Evolutionary conservation across 2,329 filamentous ascomycete species (phyloP).

Genomic region (Hypomyces perniciosus): DNA sequence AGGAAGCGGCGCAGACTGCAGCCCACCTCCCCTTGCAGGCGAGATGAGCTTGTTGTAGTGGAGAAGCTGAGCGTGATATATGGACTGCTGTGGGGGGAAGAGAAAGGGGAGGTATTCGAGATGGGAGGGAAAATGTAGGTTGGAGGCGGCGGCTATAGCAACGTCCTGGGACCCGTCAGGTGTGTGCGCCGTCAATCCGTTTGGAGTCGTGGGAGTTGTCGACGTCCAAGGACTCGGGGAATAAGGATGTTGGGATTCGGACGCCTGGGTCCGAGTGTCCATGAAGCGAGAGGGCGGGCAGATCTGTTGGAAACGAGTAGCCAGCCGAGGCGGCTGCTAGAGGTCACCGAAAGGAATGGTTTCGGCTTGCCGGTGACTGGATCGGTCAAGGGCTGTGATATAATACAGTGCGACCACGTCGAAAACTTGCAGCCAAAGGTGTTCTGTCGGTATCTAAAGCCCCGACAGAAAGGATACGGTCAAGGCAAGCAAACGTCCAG

Average conservation of each 20-base stretch:
- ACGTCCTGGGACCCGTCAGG: slow-evolving; percentile 28
- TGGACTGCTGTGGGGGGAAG: slow-evolving; percentile 48
- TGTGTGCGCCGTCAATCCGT: slow-evolving; percentile 22
- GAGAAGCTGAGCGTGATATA: slow-evolving; percentile 57
- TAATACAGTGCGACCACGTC: neutral
- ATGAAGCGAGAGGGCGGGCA: slow-evolving; percentile 27
- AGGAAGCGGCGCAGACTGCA: slow-evolving; percentile 51
- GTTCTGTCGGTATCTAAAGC: neutral
- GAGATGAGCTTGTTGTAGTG: slow-evolving; percentile 62
- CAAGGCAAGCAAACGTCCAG: too few species aligned
- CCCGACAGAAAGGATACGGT: neutral
- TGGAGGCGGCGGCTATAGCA: slow-evolving; percentile 21
- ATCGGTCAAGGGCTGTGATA: slow-evolving; percentile 1
- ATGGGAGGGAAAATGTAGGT: slow-evolving; percentile 34
- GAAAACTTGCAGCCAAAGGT: neutral
- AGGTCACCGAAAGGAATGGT: slow-evolving; percentile 1
- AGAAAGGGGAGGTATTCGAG: slow-evolving; percentile 52
- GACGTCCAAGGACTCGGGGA: slow-evolving; percentile 27
- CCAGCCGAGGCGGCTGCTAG: slow-evolving; percentile 11
- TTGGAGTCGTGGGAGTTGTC: slow-evolving; percentile 21
- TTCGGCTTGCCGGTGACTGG: slow-evolving; percentile 1
- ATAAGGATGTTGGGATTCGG: slow-evolving; percentile 35
- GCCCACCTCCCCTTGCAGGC: slow-evolving; percentile 46
- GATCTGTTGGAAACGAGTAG: slow-evolving; percentile 1
- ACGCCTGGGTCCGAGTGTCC: slow-evolving; percentile 33